Evolutionary conservation across 352 stramenopile genomes (phyloP), one percentile per base, ranked within the genome.

Genomic region (Pythium utonaiense): DNA sequence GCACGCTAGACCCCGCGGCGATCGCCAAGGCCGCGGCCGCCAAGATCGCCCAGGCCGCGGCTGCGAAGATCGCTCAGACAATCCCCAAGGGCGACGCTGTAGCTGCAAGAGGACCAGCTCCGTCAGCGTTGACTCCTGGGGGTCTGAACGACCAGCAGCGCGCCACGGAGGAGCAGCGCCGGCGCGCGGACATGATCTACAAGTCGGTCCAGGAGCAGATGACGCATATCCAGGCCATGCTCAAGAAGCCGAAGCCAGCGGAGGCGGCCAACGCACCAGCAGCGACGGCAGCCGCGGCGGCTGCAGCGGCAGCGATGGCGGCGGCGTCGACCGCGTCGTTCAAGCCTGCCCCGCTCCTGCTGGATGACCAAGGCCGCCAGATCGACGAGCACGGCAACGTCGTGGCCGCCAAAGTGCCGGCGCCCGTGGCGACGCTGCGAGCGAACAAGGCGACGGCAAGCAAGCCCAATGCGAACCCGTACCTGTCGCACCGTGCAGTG

Each of bases 181-280:
- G 66, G 14, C 73, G 83, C n/a, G 88, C 78, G 21, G 78, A 93
- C 17, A 79, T 89, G 59, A 89, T 95, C 62, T 77, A 78, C 58
- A 86, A 89, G 78, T 93, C 83, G n/a, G 84, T 91, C 33, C 83
- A 91, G 67, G 76, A 84, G 56, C 83, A 95, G 51, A 91, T 95
- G 77, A 83, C 71, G 44, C 77, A 91, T 58, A 84, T 95, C 40
- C 78, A 88, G 57, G 71, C 69, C 44, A 60, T 93, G 41, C 64
- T 89, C 45, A 63, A 73, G 22, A 86, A 86, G 52, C 77, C 80
- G 14, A 70, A 14, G 25, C 33, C 36, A 3, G 34, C 70, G 7
- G 59, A 70, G 3, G 41, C 45, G 5, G 24, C 54, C n/a, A n/a
- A n/a, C 21, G 38, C 44, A 34, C 14, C 57, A 12, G 21, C 48